phyloP scores from a whole-genome alignment of 495 filamentous ascomycete species.

The Amniculicola lignicola region DNA sequence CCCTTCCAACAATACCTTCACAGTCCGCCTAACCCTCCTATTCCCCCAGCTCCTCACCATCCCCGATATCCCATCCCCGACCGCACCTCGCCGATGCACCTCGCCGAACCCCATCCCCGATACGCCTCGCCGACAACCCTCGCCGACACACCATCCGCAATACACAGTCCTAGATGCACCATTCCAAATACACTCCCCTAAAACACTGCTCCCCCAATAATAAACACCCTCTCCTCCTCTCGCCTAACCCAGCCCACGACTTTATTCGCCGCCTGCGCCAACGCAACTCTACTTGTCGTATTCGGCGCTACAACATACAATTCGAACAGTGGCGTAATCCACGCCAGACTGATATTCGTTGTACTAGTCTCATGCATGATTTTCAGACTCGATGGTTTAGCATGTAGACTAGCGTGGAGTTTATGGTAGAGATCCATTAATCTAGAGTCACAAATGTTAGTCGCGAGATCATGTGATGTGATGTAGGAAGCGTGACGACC shows the following conservation, averaged over 20 bases:
- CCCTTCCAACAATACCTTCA: too few species aligned
- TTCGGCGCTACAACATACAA: slow-evolving; percentile 89
- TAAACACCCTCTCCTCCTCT: slow-evolving; percentile 91
- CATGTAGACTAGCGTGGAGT: slow-evolving; percentile 78
- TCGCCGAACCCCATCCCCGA: too few species aligned
- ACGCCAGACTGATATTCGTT: slow-evolving; percentile 75
- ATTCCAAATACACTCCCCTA: slow-evolving; percentile 21
- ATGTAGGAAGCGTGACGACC: too few species aligned
- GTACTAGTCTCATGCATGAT: slow-evolving; percentile 74
- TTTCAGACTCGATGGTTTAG: slow-evolving; percentile 77
- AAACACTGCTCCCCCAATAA: slow-evolving; percentile 83
- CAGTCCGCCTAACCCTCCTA: too few species aligned
- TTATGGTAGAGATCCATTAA: slow-evolving; percentile 80
- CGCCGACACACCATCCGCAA: too few species aligned
- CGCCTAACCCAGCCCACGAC: slow-evolving; percentile 83
- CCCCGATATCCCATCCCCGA: too few species aligned
- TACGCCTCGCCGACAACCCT: too few species aligned
- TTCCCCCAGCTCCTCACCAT: too few species aligned
- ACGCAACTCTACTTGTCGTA: slow-evolving; percentile 67
- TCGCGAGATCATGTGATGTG: too few species aligned
- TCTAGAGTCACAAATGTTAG: slow-evolving; percentile 41
- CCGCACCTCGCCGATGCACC: too few species aligned
- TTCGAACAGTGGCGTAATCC: slow-evolving; percentile 87
- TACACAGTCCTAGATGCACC: too few species aligned
- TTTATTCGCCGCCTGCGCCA: slow-evolving; percentile 82